A percentile compares a stretch with the other conserved stretches of the same genome.
phyloP scores from a whole-genome alignment of 257 asterid species.

The Solanum pennellii region DNA sequence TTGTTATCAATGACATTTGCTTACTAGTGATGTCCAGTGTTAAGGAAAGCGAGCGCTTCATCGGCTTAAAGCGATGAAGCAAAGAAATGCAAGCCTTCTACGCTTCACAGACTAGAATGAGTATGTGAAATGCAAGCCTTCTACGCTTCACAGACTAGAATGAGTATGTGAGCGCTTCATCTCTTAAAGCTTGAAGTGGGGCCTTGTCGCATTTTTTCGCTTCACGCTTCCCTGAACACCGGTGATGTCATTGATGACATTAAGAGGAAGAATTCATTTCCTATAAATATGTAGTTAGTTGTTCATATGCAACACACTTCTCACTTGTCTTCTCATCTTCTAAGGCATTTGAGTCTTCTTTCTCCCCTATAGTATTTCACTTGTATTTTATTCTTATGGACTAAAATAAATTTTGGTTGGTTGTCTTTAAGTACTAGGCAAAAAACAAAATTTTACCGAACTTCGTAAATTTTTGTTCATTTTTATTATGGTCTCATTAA shows the following conservation, averaged over 20 bases:
- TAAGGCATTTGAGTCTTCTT: not conserved
- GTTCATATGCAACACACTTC: not conserved
- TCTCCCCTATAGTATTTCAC: not conserved
- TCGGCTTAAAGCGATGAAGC: no score
- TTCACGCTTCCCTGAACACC: no score
- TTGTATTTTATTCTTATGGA: not conserved
- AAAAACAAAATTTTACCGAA: no score
- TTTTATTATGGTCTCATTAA: not conserved
- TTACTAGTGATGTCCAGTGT: not conserved
- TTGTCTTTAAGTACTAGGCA: not conserved
- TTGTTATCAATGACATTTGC: not conserved
- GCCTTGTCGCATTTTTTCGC: no score
- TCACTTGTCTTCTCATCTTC: not conserved
- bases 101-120: no score
- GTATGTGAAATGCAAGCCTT: no score
- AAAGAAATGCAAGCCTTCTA: no score
- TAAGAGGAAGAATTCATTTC: not conserved
- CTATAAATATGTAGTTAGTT: not conserved
- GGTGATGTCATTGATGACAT: not conserved
- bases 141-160: no score
- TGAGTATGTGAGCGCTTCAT: no score
- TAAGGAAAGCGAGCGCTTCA: no score
- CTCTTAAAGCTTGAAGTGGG: no score
- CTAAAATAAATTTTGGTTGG: not conserved
- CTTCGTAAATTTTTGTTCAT: not conserved